Conservation (phyloP, 768 basidiomycete species). For the Omphalotus guepiniiformis region DNA sequence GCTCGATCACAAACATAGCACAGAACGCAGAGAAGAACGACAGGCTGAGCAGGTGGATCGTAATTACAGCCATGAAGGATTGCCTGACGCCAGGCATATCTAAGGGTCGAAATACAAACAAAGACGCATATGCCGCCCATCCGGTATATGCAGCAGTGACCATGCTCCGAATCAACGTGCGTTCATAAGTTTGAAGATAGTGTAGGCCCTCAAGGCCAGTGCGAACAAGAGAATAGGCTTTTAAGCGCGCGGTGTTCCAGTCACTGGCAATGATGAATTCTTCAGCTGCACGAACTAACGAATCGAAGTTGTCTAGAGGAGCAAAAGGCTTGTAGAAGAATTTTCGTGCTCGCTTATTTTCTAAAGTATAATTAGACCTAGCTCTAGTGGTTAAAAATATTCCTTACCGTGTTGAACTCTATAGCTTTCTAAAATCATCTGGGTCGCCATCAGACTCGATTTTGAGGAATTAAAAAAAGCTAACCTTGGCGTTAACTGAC, state of each 20-base stretch:
- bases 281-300: slow-evolving; percentile 35
- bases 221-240: slow-evolving; percentile 52
- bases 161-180: slow-evolving; percentile 62
- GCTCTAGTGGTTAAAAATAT: background rate
- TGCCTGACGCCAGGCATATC: too few relatives aligned
- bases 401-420: slow-evolving; percentile 66
- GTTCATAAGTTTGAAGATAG: slow-evolving; percentile 85
- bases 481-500: slow-evolving; percentile 62
- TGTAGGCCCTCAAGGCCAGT: slow-evolving; percentile 57
- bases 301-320: slow-evolving; percentile 30
- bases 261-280: slow-evolving; percentile 33
- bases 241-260: slow-evolving; percentile 30
- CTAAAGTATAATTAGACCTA: slow-evolving; percentile 29
- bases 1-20: slow-evolving; percentile 53
- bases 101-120: slow-evolving; percentile 45
- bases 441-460: background rate
- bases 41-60: slow-evolving; percentile 12
- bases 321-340: slow-evolving; percentile 62
- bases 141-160: slow-evolving; percentile 72
- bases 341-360: slow-evolving; percentile 53
- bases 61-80: too few relatives aligned
- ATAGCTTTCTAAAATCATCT: slow-evolving; percentile 76
- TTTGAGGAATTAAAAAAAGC: background rate
- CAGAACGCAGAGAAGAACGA: slow-evolving; percentile 33
- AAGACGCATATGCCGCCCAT: slow-evolving; percentile 68